phyloP scores from a whole-genome alignment of 1,284 basidiomycete species.

The Serendipita sp. region DNA sequence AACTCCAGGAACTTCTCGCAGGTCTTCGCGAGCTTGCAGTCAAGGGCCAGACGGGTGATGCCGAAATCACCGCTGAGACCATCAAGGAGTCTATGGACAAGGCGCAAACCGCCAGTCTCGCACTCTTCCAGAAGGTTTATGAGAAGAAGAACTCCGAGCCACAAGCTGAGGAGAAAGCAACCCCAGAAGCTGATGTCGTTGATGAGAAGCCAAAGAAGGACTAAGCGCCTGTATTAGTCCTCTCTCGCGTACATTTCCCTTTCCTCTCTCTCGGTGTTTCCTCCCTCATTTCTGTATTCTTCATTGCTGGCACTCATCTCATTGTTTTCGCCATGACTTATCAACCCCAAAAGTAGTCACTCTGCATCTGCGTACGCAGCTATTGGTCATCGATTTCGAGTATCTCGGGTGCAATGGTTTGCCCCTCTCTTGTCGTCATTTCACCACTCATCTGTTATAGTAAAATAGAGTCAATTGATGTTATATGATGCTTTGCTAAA shows the following conservation, averaged over 20 bases:
- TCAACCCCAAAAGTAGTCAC: not conserved
- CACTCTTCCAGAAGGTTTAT: slow-evolving; percentile 95
- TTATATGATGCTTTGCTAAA: not conserved
- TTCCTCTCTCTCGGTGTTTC: not conserved
- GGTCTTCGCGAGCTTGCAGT: slow-evolving; percentile 84
- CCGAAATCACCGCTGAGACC: slow-evolving; percentile 64
- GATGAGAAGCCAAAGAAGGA: slow-evolving; percentile 20
- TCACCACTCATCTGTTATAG: not conserved
- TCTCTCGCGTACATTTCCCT: not conserved
- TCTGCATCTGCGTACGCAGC: not conserved
- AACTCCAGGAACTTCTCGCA: slow-evolving; percentile 72
- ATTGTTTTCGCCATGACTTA: not conserved
- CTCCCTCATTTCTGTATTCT: not conserved
- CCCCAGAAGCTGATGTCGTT: slow-evolving; percentile 17
- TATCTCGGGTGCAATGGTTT: too few relatives aligned
- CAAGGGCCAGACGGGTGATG: slow-evolving; percentile 84
- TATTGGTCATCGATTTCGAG: not conserved
- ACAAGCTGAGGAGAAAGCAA: slow-evolving; percentile 31
- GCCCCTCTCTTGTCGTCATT: not conserved
- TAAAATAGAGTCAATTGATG: not conserved
- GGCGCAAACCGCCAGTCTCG: slow-evolving; percentile 92
- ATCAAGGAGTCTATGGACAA: slow-evolving; percentile 91
- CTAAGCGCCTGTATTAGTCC: slow-evolving; percentile 13
- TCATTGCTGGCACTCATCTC: not conserved
- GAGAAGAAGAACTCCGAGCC: slow-evolving; percentile 76